Conservation (phyloP, 257 asterid genomes). For the Lavandula angustifolia region DNA sequence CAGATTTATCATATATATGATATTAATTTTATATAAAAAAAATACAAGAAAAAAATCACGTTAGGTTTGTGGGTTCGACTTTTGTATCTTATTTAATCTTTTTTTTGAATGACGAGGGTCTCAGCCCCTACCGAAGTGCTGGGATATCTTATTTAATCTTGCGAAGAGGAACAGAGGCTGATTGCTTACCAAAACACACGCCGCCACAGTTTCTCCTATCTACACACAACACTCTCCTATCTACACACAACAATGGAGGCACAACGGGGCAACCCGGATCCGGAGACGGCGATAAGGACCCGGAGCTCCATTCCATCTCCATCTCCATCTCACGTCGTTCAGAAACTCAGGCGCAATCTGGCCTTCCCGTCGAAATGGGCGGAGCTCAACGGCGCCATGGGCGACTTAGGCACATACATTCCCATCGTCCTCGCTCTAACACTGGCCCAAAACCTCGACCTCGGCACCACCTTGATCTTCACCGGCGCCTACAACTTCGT, state of each 20-base stretch:
- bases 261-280: conserved; percentile 9
- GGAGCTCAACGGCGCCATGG: conserved; percentile 82
- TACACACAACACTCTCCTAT: too few species aligned
- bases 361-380: conserved; percentile 57
- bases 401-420: conserved; percentile 79
- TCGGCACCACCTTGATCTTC: conserved; percentile 72
- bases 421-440: conserved; percentile 70
- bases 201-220: too few species aligned
- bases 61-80: too few species aligned
- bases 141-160: too few species aligned
- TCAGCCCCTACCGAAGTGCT: too few species aligned
- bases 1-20: too few species aligned
- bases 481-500: conserved; percentile 64
- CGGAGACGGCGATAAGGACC: conserved; percentile 4
- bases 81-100: too few species aligned
- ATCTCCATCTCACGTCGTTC: conserved; percentile 18
- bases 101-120: too few species aligned
- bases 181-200: too few species aligned
- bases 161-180: too few species aligned
- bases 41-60: too few species aligned
- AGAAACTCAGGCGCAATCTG: conserved; percentile 47
- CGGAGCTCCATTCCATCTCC: conserved; percentile 26
- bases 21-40: too few species aligned
- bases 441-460: conserved; percentile 65
- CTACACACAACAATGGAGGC: conserved; percentile 32